Base-by-base conservation (phyloP, 1,284 basidiomycete species). In the Moesziomyces antarcticus region DNA sequence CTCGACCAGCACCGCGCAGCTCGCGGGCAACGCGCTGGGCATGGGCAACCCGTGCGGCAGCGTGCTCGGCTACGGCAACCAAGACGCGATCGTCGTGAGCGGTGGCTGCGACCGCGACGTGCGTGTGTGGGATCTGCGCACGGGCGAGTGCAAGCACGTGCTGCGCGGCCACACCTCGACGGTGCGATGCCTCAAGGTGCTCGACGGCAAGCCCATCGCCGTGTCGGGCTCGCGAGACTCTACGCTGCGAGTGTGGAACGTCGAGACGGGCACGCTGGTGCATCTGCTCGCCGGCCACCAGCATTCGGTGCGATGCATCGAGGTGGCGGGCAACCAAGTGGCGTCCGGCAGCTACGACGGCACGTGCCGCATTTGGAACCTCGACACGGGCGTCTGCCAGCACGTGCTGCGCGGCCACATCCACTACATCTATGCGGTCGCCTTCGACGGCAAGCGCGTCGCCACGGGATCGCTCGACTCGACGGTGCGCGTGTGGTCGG, bases 331-430 rank as follows among this genome's bases (percentile, higher is more conserved):
- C 37, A 90, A 90, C 74, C 87, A 86, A 72, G 91, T 91, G 18
- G 93, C 93, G 35, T 94, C 92, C 74, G 94, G 93, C 41, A 93
- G 92, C 81, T 97, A 97, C 84, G 94, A 97, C 84, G 87, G 88
- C 55, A 94, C 90, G 16, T 81, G 78, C 41, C 78, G 82, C 11
- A 54, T 84, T 7, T 84, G 82, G 82, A 70, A 84, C 49, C 69
- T 82, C 20, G 79, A 81, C 42, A 81, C 79, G 21, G 82, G 82
- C 9, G 88, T 90, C 80, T 97, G 94, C 83, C 75, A 96, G 42
- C 91, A 93, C 64, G 88, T 93, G 22, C 89, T 98, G 41, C 83
- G 88, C n/a, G 96, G 96, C 0, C 96, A 99, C 84, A 90, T 90
- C 69, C 91, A 93, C 81, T 92, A 96, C 85, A 92, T 99, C 42